Evolutionary conservation across 164 flowering plant genomes (phyloP).

Genomic region (Warburgia ugandensis): DNA sequence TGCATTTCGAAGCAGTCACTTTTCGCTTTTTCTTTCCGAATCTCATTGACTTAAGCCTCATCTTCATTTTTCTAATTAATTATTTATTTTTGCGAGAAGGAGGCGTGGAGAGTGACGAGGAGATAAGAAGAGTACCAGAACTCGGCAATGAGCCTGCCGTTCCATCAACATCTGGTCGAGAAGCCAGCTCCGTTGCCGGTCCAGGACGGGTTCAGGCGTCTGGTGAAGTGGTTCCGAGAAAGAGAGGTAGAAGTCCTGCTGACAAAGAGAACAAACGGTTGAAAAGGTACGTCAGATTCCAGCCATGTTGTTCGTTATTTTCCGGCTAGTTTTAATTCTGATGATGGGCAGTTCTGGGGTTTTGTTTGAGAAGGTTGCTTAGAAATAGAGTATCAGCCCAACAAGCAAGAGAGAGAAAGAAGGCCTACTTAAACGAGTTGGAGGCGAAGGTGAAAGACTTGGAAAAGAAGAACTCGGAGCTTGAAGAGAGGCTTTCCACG

Average conservation of each 20-base stretch:
- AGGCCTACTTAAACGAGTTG: constrained; percentile 79
- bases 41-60: too few species aligned
- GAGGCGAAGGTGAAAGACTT: constrained; percentile 67
- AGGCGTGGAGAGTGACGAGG: constrained; percentile 96
- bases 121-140: constrained; percentile 91
- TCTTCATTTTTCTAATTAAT: too few species aligned
- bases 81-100: neutral
- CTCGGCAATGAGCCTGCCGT: constrained; percentile 59
- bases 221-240: constrained; percentile 36
- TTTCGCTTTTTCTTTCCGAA: too few species aligned
- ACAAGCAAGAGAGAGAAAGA: constrained; percentile 97
- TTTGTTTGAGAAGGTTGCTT: constrained; percentile 46
- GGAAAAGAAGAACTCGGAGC: constrained; percentile 82
- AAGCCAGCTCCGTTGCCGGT: constrained; percentile 38
- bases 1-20: too few species aligned
- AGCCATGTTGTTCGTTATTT: constrained; percentile 6
- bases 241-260: constrained; percentile 84
- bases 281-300: constrained; percentile 48
- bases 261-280: constrained; percentile 88
- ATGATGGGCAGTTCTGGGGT: constrained; percentile 9
- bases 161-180: constrained; percentile 42
- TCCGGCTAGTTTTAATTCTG: neutral
- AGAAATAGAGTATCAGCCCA: constrained; percentile 98
- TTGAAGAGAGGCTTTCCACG: constrained; percentile 86
- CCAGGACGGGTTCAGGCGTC: constrained; percentile 43